Conservation (phyloP, 2,329 filamentous ascomycete species). For the Aspergillus ustus region DNA sequence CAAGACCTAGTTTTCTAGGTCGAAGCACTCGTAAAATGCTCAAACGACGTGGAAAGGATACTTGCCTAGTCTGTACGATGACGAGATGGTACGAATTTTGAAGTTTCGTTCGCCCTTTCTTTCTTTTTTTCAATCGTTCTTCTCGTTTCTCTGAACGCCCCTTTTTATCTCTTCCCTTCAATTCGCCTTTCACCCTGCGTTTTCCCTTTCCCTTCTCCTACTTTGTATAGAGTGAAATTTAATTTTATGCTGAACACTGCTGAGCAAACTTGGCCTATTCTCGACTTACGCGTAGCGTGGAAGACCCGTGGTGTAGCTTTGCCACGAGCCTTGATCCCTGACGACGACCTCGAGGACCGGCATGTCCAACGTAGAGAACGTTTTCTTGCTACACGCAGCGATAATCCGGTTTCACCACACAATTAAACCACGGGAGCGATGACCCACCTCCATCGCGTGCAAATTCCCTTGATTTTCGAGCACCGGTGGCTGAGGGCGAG, state of each 20-base stretch:
- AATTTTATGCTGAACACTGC: constrained; percentile 6
- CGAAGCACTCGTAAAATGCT: constrained; percentile 7
- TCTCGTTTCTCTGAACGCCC: not conserved
- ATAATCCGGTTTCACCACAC: constrained; percentile 1
- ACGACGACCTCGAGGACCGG: constrained; percentile 1
- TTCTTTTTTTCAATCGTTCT: not conserved
- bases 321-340: constrained; percentile 9
- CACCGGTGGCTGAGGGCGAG: constrained; percentile 2
- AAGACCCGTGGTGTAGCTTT: not conserved
- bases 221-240: constrained; percentile 16
- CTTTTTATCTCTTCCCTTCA: constrained; percentile 9
- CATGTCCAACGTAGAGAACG: constrained; percentile 6
- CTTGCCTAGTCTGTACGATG: constrained; percentile 27
- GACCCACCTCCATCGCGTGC: constrained; percentile 7
- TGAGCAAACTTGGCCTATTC: not conserved
- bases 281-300: not conserved
- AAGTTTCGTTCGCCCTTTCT: constrained; percentile 10
- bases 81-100: constrained; percentile 26
- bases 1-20: constrained; percentile 9
- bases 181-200: constrained; percentile 1
- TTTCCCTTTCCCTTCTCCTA: constrained; percentile 4
- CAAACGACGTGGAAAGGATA: constrained; percentile 17
- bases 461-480: constrained; percentile 5
- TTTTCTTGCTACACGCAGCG: constrained; percentile 5
- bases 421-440: constrained; percentile 10